Evolutionary conservation across 352 stramenopile species (phyloP).

Genomic region (Pelagophyceae sp.): DNA sequence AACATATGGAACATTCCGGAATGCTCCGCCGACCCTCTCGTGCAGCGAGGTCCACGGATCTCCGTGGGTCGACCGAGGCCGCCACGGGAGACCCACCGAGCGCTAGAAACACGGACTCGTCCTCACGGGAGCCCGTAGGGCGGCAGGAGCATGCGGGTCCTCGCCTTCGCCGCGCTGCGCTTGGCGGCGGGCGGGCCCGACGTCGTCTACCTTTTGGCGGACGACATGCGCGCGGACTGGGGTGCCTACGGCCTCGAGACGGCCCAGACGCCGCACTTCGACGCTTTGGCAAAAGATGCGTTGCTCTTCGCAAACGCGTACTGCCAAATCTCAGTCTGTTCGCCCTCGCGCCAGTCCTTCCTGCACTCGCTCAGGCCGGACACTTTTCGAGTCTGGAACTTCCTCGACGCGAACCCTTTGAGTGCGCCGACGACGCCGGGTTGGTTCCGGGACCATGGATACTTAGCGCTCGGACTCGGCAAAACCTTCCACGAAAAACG

Average conservation of each 20-base stretch:
- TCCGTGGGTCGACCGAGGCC: too few species aligned
- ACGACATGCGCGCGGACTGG: not conserved
- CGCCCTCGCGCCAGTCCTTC: slow-evolving; percentile 16
- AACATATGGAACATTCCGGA: too few species aligned
- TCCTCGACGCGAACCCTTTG: slow-evolving; percentile 10
- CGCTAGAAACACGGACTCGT: too few species aligned
- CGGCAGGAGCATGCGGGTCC: too few species aligned
- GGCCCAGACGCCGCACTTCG: slow-evolving; percentile 9
- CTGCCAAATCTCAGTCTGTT: slow-evolving; percentile 13
- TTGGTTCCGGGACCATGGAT: slow-evolving; percentile 17
- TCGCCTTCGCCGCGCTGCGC: too few species aligned
- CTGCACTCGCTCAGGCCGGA: slow-evolving; percentile 7
- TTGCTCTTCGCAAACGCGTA: slow-evolving; percentile 16
- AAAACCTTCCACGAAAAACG: slow-evolving; percentile 21
- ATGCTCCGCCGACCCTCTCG: too few species aligned
- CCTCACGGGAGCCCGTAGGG: too few species aligned
- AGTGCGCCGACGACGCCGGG: not conserved
- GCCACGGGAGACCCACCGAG: too few species aligned
- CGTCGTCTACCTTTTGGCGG: not conserved
- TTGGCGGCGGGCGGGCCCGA: too few species aligned
- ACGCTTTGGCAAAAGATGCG: not conserved
- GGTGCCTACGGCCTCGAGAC: not conserved
- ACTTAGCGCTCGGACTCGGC: slow-evolving; percentile 19
- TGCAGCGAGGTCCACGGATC: too few species aligned
- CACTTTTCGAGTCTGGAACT: slow-evolving; percentile 14